Evolutionary conservation across 371 early-diverging fungal genomes (phyloP).

Genomic region (Fennellomyces sp.): DNA sequence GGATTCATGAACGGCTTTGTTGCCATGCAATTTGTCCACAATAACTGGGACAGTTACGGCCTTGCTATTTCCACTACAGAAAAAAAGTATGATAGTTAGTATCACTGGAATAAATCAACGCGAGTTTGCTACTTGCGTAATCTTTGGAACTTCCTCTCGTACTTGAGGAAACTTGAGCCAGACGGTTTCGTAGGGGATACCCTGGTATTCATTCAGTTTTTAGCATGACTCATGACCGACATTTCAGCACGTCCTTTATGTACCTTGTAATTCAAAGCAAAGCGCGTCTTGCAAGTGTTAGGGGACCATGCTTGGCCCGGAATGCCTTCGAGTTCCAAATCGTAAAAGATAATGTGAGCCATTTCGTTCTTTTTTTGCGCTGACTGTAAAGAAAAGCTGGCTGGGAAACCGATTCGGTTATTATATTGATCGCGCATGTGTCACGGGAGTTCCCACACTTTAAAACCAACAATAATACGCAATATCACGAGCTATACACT

Average conservation of each 20-base stretch:
- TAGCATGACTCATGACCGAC: neutral
- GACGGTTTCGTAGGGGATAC: constrained; percentile 18
- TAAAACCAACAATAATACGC: neutral
- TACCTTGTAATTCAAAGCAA: constrained; percentile 23
- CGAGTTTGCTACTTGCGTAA: constrained; percentile 14
- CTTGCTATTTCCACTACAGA: constrained; percentile 10
- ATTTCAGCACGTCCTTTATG: neutral
- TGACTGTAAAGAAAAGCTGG: neutral
- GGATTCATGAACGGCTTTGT: constrained; percentile 20
- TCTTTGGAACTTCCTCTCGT: constrained; percentile 2
- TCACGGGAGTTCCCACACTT: too few species aligned
- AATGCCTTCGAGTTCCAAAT: constrained; percentile 6
- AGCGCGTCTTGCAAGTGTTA: constrained; percentile 25
- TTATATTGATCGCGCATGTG: too few species aligned
- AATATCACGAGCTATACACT: neutral
- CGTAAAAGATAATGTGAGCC: constrained; percentile 16
- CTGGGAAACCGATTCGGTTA: neutral
- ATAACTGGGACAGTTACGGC: constrained; percentile 20
- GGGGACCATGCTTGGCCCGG: constrained; percentile 17
- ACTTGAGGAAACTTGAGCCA: constrained; percentile 11
- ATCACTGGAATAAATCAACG: too few species aligned
- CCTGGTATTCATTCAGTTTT: neutral
- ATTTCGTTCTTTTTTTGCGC: neutral
- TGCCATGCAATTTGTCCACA: constrained; percentile 11
- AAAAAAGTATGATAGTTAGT: neutral